phyloP scores from a whole-genome alignment of 2,329 filamentous ascomycete genomes.

The Nectriaceae sp. region DNA sequence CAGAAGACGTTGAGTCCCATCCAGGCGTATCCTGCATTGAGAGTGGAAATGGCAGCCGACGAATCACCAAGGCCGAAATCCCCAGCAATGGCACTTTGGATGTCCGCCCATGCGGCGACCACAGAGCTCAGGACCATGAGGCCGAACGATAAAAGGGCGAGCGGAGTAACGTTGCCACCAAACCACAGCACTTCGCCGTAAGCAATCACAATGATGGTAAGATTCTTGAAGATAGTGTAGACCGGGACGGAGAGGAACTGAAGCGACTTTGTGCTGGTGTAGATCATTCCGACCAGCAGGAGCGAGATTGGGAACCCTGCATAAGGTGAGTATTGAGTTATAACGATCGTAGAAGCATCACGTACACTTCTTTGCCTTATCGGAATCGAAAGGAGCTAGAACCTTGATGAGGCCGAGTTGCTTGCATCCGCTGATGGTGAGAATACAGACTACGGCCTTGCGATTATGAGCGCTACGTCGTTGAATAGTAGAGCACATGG shows the following conservation, averaged over 20 bases:
- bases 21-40: slow-evolving; percentile 96
- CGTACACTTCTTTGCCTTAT: slow-evolving; percentile 92
- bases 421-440: slow-evolving; percentile 82
- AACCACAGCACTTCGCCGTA: slow-evolving; percentile 99
- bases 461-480: slow-evolving; percentile 2
- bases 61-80: slow-evolving; percentile 60
- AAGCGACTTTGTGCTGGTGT: slow-evolving; percentile 92
- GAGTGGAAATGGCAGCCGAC: slow-evolving; percentile 76
- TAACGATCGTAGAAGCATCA: background rate
- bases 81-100: slow-evolving; percentile 77
- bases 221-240: slow-evolving; percentile 99
- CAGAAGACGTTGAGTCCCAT: slow-evolving; percentile 97
- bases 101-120: slow-evolving; percentile 96
- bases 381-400: slow-evolving; percentile 76
- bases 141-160: slow-evolving; percentile 90
- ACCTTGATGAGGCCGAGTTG: slow-evolving; percentile 79
- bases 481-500: background rate
- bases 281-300: slow-evolving; percentile 98
- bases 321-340: slow-evolving; percentile 20
- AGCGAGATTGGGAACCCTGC: slow-evolving; percentile 95
- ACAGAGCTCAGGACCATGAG: slow-evolving; percentile 95
- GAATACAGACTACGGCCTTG: slow-evolving; percentile 86
- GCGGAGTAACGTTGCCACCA: slow-evolving; percentile 83
- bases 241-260: slow-evolving; percentile 97
- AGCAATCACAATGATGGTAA: slow-evolving; percentile 98